Conservation (phyloP, 2,329 filamentous ascomycete genomes). For the Fusarium abutilonis region DNA sequence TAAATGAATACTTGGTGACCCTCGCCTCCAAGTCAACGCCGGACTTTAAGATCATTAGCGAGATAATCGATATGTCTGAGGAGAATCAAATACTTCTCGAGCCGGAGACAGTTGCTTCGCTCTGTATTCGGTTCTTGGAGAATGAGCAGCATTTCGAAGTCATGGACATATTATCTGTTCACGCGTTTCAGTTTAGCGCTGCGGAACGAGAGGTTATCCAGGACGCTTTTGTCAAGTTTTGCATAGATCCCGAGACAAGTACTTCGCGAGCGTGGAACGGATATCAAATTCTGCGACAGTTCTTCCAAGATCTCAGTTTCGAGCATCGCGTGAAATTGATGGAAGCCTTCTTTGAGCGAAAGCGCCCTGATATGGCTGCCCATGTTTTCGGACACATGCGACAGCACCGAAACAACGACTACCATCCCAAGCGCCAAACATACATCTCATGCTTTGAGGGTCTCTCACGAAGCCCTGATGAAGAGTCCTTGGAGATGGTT, state of each 20-base stretch:
- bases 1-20: slow-evolving; percentile 77
- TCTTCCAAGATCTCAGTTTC: slow-evolving; percentile 73
- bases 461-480: slow-evolving; percentile 65
- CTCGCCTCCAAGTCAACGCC: slow-evolving; percentile 69
- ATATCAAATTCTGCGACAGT: slow-evolving; percentile 72
- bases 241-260: slow-evolving; percentile 68
- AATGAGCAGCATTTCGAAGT: slow-evolving; percentile 82
- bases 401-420: slow-evolving; percentile 69
- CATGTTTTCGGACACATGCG: slow-evolving; percentile 95
- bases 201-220: slow-evolving; percentile 74
- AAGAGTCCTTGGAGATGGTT: slow-evolving; percentile 75
- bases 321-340: slow-evolving; percentile 77
- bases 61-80: slow-evolving; percentile 77
- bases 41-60: slow-evolving; percentile 76
- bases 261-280: slow-evolving; percentile 72
- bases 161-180: slow-evolving; percentile 81
- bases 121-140: slow-evolving; percentile 79
- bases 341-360: slow-evolving; percentile 80
- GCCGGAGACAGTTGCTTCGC: slow-evolving; percentile 75
- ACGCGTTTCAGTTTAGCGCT: slow-evolving; percentile 75
- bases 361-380: slow-evolving; percentile 83
- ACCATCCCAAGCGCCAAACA: slow-evolving; percentile 75
- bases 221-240: slow-evolving; percentile 73
- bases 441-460: slow-evolving; percentile 84
- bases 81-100: slow-evolving; percentile 75